phyloP scores from a whole-genome alignment of 495 filamentous ascomycete species.

The Neurospora tetraspora region DNA sequence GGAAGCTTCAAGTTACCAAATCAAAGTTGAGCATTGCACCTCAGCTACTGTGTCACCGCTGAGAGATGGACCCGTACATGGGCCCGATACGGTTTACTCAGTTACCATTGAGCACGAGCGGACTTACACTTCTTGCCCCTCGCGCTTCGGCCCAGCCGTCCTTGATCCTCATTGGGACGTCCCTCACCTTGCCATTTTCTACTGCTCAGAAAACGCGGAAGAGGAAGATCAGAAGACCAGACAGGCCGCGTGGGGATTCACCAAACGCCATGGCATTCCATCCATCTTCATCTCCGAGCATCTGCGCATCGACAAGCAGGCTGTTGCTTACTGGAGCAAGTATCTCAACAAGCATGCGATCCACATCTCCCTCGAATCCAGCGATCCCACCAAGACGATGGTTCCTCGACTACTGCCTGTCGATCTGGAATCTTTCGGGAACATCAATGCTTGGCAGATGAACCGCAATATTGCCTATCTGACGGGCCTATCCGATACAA shows the following conservation, averaged over 20 bases:
- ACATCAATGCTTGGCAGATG: constrained; percentile 62
- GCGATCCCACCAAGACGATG: constrained; percentile 38
- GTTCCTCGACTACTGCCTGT: constrained; percentile 55
- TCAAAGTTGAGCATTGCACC: constrained; percentile 64
- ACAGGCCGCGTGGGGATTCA: constrained; percentile 47
- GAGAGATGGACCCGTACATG: background rate
- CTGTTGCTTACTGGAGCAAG: constrained; percentile 12
- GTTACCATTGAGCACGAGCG: constrained; percentile 51
- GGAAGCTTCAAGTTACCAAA: constrained; percentile 54
- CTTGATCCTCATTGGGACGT: constrained; percentile 47
- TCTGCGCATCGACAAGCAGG: constrained; percentile 37
- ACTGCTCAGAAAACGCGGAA: constrained; percentile 48
- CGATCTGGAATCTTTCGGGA: constrained; percentile 62
- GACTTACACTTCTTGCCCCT: constrained; percentile 23
- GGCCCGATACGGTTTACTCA: constrained; percentile 18
- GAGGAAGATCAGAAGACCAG: constrained; percentile 38
- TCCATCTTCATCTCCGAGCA: constrained; percentile 58
- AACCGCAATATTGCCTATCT: constrained; percentile 65
- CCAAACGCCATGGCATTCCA: constrained; percentile 55
- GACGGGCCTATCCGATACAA: constrained; percentile 35
- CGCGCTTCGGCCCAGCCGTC: constrained; percentile 17
- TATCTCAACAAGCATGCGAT: constrained; percentile 31
- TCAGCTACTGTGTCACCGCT: constrained; percentile 26
- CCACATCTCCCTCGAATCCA: constrained; percentile 62
- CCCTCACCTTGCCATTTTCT: constrained; percentile 64